Evolutionary conservation across 306 rosid genomes (phyloP), one percentile per base, ranked within the genome.

Genomic region (Coriaria nepalensis): DNA sequence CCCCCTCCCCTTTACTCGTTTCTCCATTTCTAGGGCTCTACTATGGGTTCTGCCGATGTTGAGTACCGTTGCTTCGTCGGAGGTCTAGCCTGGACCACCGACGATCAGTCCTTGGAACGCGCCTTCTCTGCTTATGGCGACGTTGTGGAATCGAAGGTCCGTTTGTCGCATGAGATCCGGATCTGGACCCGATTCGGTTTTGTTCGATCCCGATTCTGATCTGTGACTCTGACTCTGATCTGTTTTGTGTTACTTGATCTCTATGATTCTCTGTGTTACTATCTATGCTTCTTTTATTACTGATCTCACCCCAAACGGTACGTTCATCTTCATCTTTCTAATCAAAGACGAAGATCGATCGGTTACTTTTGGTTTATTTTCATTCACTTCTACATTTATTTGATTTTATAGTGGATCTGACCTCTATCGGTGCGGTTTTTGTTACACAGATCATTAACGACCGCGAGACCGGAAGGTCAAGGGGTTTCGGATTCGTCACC

Each of bases 71-170:
- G 93, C 71, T 87, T 87, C n/a, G 96, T 87, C 43, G 96, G 96
- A 10, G 96, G 96, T 48, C 94, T 87, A 2, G 94, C 96, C 0
- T 87, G 96, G 96, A 79, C 88, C 85, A 87, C 96, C 47, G 96
- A 87, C 41, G 60, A 40, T 41, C 66, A 68, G 0, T 67, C 86
- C 0, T 73, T 87, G 9, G 74, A 71, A 74, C 60, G 51, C 8
- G 93, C 93, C 10, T 87, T 87, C 49, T 47, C 93, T 13, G 6
- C 47, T 0, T 83, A 13, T 36, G 96, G 96, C 40, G 74, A 78
- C 0, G 51, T 87, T 71, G 11, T 81, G 10, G 96, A 87, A 62
- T 79, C 94, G 77, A 87, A 87, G 96, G 96, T 87, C 94, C 86
- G 96, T 83, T 80, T 61, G 80, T 53, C 68, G 83, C 78, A 68